These are phyloP conservation scores for Fusarium pininemorale DNA, from an alignment of 2,329 filamentous ascomycete genomes.

Conservation along the genomic window DNA sequence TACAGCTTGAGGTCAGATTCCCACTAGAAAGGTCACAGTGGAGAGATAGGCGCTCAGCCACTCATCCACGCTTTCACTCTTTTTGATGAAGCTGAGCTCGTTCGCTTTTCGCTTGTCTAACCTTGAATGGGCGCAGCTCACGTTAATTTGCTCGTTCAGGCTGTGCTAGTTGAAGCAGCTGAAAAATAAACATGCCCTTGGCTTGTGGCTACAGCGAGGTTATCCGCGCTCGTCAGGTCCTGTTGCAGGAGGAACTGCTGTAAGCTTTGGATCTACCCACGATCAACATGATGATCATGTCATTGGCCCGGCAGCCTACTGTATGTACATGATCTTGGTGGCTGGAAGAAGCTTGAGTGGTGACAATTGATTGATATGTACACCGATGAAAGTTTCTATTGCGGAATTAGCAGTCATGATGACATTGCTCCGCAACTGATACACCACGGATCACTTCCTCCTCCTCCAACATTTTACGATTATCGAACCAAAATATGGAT, in stretches of 20 bases:
- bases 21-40: conserved; percentile 28
- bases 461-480: not conserved
- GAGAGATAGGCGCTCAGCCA: conserved; percentile 20
- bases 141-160: conserved; percentile 11
- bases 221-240: not conserved
- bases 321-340: conserved; percentile 3
- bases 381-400: conserved; percentile 12
- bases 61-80: conserved; percentile 5
- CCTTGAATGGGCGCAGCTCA: conserved; percentile 33
- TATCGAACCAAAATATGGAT: conserved; percentile 8
- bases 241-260: not conserved
- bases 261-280: conserved; percentile 12
- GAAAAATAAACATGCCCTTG: conserved; percentile 4
- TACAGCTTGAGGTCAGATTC: conserved; percentile 33
- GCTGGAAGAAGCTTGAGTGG: conserved; percentile 12
- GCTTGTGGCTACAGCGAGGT: not conserved
- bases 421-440: conserved; percentile 9
- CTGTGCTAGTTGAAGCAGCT: conserved; percentile 21
- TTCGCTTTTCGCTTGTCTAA: conserved; percentile 14
- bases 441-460: not conserved
- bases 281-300: conserved; percentile 31
- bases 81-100: not conserved
- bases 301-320: conserved; percentile 34
- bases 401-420: conserved; percentile 12
- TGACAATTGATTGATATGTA: not conserved